Percentiles rank a stretch among this genome's conserved stretches.
phyloP scores from a whole-genome alignment of 108 stramenopile species.

The Skeletonema costatum region DNA sequence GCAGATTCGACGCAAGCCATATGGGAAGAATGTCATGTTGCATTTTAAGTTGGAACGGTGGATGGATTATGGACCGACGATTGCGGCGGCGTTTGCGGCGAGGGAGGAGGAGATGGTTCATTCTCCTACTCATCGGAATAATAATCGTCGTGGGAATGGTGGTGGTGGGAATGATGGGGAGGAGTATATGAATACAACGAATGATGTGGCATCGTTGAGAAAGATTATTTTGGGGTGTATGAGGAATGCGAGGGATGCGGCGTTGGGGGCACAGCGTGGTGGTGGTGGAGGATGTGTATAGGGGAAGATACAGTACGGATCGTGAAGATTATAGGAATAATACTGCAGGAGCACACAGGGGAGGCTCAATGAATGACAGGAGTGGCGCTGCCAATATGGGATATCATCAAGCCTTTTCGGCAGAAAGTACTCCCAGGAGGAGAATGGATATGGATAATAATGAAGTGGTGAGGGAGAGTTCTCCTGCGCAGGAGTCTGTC shows the following conservation, averaged over 20 bases:
- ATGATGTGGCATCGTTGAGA: conserved; percentile 76
- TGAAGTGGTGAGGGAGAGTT: neutral
- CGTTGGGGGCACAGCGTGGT: conserved; percentile 23
- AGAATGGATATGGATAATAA: neutral
- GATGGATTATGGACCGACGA: conserved; percentile 94
- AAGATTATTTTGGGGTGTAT: conserved; percentile 83
- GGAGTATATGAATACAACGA: conserved; percentile 42
- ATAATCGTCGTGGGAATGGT: neutral
- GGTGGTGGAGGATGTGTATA: neutral
- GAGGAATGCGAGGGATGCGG: conserved; percentile 69
- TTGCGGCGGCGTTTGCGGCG: conserved; percentile 90
- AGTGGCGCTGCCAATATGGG: conserved; percentile 3
- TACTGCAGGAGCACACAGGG: neutral
- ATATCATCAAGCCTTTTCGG: conserved; percentile 26
- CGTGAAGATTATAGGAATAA: neutral
- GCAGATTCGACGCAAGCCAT: conserved; percentile 78
- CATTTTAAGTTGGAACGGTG: conserved; percentile 92
- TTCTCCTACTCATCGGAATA: conserved; percentile 1
- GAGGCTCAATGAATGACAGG: conserved; percentile 4
- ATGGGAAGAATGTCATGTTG: conserved; percentile 78
- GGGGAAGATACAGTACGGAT: conserved; percentile 11
- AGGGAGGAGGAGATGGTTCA: conserved; percentile 57
- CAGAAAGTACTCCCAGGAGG: conserved; percentile 17
- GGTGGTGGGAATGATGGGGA: conserved; percentile 9
- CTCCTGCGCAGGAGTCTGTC: neutral